Conservation (phyloP, 208 protist genomes). For the Strigomonas culicis region DNA sequence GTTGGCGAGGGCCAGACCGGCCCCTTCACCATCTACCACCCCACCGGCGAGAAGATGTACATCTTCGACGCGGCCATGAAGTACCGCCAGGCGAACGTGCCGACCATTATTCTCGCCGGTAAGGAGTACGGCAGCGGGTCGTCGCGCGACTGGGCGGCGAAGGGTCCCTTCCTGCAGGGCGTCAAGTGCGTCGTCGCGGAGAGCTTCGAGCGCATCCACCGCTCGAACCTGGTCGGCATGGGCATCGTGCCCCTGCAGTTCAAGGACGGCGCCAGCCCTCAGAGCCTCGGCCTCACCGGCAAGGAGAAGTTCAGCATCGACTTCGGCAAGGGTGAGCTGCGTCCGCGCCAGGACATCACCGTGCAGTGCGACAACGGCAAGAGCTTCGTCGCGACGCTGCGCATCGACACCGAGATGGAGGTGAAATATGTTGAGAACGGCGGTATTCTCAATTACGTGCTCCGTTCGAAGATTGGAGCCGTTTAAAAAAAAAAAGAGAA, state of each 20-base stretch:
- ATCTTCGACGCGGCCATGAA: conserved; percentile 94
- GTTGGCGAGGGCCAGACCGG: conserved; percentile 88
- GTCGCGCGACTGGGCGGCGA: conserved; percentile 96
- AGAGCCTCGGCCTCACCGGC: conserved; percentile 89
- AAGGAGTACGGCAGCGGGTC: conserved; percentile 95
- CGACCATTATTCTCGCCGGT: conserved; percentile 92
- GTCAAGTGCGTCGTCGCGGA: conserved; percentile 93
- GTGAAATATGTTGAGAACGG: conserved; percentile 93
- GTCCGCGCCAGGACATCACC: conserved; percentile 79
- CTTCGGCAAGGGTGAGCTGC: conserved; percentile 73
- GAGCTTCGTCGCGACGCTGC: conserved; percentile 83
- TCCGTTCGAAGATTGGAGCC: conserved; percentile 58
- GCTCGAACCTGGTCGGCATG: conserved; percentile 95
- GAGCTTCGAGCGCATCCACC: conserved; percentile 95
- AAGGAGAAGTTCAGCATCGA: conserved; percentile 91
- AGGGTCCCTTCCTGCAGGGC: conserved; percentile 94
- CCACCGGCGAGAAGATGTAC: conserved; percentile 89
- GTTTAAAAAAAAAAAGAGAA: conserved; percentile 9
- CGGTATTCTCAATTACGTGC: conserved; percentile 94
- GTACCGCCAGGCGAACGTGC: conserved; percentile 69
- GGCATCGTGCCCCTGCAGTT: conserved; percentile 96
- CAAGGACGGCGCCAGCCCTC: conserved; percentile 77
- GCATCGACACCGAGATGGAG: conserved; percentile 95
- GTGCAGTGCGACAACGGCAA: conserved; percentile 86
- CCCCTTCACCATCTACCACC: conserved; percentile 90